These are phyloP conservation scores for Colletotrichum sublineola DNA, from an alignment of 2,329 filamentous ascomycete genomes.

Conservation along the genomic window DNA sequence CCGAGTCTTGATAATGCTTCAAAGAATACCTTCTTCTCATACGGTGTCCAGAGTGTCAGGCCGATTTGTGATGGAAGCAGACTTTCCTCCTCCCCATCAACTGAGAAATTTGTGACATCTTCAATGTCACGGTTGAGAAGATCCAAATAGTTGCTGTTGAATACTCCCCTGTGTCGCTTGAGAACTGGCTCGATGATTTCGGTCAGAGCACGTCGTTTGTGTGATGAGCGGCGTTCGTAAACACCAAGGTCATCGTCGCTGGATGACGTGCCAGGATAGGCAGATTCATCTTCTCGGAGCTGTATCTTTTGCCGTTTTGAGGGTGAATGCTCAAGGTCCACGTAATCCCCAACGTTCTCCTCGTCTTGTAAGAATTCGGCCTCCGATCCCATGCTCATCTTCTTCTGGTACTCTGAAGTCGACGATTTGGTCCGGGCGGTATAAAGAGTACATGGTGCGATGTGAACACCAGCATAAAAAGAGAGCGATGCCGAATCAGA, in stretches of 20 bases:
- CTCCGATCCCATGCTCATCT: slow-evolving; percentile 49
- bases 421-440: slow-evolving; percentile 30
- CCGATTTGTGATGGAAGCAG: slow-evolving; percentile 72
- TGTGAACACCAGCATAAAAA: slow-evolving; percentile 9
- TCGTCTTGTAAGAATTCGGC: slow-evolving; percentile 39
- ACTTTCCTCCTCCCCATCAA: slow-evolving; percentile 48
- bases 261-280: not conserved
- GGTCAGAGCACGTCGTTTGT: slow-evolving; percentile 50
- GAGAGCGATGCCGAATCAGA: slow-evolving; percentile 1
- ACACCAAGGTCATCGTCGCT: slow-evolving; percentile 9
- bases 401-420: slow-evolving; percentile 23
- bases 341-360: not conserved
- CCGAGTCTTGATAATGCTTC: slow-evolving; percentile 74
- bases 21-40: slow-evolving; percentile 81
- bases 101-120: slow-evolving; percentile 60
- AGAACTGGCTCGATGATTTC: slow-evolving; percentile 50
- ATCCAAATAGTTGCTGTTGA: slow-evolving; percentile 63
- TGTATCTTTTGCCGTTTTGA: slow-evolving; percentile 3
- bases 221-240: slow-evolving; percentile 30
- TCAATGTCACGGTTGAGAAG: slow-evolving; percentile 70
- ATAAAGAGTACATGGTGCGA: slow-evolving; percentile 32
- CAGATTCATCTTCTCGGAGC: not conserved
- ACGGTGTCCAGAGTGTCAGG: slow-evolving; percentile 74
- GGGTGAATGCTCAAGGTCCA: not conserved
- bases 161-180: slow-evolving; percentile 59